These are phyloP conservation scores for Boletus rubescentipes DNA, from an alignment of 768 basidiomycete genomes.

Conservation along the genomic window DNA sequence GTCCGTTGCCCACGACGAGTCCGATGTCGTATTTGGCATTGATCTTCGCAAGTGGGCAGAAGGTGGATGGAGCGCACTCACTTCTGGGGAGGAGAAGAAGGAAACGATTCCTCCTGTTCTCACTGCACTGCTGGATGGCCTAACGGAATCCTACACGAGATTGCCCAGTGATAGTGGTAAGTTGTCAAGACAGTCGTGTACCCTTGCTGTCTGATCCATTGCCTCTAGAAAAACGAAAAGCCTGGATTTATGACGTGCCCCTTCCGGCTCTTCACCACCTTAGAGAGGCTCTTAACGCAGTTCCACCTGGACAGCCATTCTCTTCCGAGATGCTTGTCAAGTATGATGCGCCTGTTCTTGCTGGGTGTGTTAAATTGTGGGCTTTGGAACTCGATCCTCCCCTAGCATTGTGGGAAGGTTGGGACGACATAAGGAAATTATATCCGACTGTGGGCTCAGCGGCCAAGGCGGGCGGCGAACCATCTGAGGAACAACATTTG, in stretches of 20 bases:
- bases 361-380: constrained; percentile 86
- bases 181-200: constrained; percentile 18
- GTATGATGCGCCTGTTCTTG: constrained; percentile 86
- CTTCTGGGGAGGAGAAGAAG: constrained; percentile 56
- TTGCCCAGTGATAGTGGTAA: constrained; percentile 64
- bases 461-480: constrained; percentile 50
- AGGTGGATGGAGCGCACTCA: constrained; percentile 64
- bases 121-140: constrained; percentile 57
- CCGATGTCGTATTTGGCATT: constrained; percentile 88
- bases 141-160: constrained; percentile 61
- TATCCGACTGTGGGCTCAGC: constrained; percentile 75
- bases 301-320: constrained; percentile 50
- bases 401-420: constrained; percentile 80
- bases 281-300: constrained; percentile 76
- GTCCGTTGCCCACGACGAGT: constrained; percentile 76
- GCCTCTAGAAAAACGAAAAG: constrained; percentile 71
- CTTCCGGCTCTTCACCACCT: constrained; percentile 81
- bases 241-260: constrained; percentile 96
- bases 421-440: constrained; percentile 87
- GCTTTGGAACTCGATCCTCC: constrained; percentile 89
- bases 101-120: constrained; percentile 74
- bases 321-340: constrained; percentile 58
- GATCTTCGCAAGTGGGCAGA: constrained; percentile 92
- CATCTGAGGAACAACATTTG: constrained; percentile 57
- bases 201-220: background rate